Evolutionary conservation across 2,329 filamentous ascomycete species (phyloP), one percentile per base, ranked within the genome.

Genomic region (Fusarium agapanthi): DNA sequence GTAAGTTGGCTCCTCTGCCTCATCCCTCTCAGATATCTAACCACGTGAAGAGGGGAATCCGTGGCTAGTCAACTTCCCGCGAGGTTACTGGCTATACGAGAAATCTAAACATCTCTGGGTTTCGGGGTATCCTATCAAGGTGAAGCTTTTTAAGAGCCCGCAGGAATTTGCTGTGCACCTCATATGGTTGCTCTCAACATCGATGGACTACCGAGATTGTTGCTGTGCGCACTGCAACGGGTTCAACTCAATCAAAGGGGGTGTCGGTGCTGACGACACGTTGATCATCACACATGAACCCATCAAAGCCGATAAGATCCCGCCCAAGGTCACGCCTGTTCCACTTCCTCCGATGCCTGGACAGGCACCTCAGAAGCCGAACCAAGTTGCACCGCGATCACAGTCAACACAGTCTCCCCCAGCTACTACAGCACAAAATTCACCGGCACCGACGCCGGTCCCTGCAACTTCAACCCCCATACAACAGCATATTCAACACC

Each of bases 131-230:
- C 85, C 85, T 10, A 79, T 83, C 68, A 86, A 86, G 67, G 75
- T 81, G 38, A 87, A 85, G 75, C 79, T 86, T 10, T 88, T 85
- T 75, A 87, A 86, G 76, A 86, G 84, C 47, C 86, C 87, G 1
- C 85, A 87, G 63, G 87, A 88, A 69, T 87, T 88, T 65, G 85
- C 84, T 9, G 79, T 86, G 14, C 87, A 88, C 68, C 70, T 87
- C 30, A 80, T 88, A 54, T 88, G 86, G 86, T 83, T 88, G 6
- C 79, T 86, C 13, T 86, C 86, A 35, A 75, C 79, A 22, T 87
- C 86, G 20, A 80, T 78, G 66, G 84, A 86, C 73, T 84, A 86
- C 51, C 81, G 75, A 48, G 84, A 88, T 68, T 88, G 87, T 76
- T 86, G 84, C 57, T 88, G 87, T 69, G 81, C 85, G 18, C 83